Evolutionary conservation across 2,329 filamentous ascomycete species (phyloP).

Genomic region (Escovopsis weberi): DNA sequence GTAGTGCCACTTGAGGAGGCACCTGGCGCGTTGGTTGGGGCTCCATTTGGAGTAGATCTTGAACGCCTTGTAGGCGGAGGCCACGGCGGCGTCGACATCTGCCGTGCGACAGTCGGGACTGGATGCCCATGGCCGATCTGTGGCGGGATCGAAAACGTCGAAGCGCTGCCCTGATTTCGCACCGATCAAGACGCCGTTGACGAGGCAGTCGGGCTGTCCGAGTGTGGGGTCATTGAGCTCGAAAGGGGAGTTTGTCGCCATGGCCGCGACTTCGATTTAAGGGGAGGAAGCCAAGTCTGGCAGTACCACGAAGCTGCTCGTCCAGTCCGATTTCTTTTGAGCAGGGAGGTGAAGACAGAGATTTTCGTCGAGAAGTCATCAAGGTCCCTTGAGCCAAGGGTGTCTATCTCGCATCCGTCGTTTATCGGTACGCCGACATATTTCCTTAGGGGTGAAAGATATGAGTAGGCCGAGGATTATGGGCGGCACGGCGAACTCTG

Average conservation of each 20-base stretch:
- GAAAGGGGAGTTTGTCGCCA: conserved; percentile 18
- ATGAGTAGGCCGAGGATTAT: no score
- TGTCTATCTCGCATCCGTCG: no score
- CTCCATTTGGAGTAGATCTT: conserved; percentile 22
- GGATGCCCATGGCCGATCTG: conserved; percentile 32
- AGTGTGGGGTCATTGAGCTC: conserved; percentile 32
- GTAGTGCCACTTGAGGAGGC: conserved; percentile 21
- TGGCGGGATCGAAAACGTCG: conserved; percentile 38
- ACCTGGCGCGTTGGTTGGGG: conserved; percentile 20
- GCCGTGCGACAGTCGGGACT: conserved; percentile 31
- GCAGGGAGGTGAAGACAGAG: no score
- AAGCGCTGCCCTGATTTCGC: conserved; percentile 33
- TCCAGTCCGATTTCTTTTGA: no score
- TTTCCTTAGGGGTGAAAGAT: no score
- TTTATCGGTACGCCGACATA: no score
- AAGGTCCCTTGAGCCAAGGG: no score
- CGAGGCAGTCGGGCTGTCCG: conserved; percentile 32
- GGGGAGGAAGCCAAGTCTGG: no score
- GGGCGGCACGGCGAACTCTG: no score
- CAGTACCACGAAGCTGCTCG: no score
- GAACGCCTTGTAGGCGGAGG: conserved; percentile 22
- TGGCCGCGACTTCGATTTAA: not conserved
- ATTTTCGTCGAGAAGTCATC: no score
- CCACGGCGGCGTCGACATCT: conserved; percentile 24
- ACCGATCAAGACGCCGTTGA: conserved; percentile 32